A percentile compares a stretch with the other conserved stretches of the same genome.
Conservation (phyloP, 108 stramenopile genomes). For the Aurantiochytrium sp. region DNA sequence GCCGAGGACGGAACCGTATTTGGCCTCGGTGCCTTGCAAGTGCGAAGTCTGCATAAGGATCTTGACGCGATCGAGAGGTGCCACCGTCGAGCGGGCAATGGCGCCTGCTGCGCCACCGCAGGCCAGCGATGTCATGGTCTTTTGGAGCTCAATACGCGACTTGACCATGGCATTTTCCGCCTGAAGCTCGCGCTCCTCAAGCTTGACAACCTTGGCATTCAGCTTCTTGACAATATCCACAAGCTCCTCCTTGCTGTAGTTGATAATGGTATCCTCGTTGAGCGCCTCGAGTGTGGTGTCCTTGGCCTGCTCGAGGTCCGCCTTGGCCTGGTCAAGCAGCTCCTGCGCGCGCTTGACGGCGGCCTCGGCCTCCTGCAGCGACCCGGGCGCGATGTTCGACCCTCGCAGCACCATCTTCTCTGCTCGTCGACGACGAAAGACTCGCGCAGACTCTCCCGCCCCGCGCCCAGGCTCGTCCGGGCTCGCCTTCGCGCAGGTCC, state of each 20-base stretch:
- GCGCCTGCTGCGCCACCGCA: constrained; percentile 18
- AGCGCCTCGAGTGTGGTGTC: not conserved
- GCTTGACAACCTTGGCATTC: not conserved
- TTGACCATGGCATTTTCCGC: not conserved
- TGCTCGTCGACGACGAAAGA: too few relatives aligned
- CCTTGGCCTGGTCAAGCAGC: not conserved
- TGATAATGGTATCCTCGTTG: not conserved
- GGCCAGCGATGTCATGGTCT: not conserved
- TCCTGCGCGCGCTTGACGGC: not conserved
- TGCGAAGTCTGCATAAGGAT: constrained; percentile 6
- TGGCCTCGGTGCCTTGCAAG: not conserved
- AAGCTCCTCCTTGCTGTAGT: not conserved
- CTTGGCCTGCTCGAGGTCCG: not conserved
- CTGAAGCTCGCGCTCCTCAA: not conserved
- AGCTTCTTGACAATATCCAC: not conserved
- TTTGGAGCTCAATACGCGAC: not conserved
- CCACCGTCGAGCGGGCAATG: not conserved
- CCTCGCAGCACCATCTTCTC: not conserved
- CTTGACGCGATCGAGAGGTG: constrained; percentile 20
- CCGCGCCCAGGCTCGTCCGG: too few relatives aligned
- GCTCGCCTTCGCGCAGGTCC: too few relatives aligned
- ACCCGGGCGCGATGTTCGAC: not conserved
- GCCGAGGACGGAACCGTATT: not conserved
- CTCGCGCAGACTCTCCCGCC: too few relatives aligned
- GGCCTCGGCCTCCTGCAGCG: constrained; percentile 5